Evolutionary conservation across 2,329 filamentous ascomycete genomes (phyloP), one percentile per base, ranked within the genome.

Genomic region (Ophiocordyceps robertsii): DNA sequence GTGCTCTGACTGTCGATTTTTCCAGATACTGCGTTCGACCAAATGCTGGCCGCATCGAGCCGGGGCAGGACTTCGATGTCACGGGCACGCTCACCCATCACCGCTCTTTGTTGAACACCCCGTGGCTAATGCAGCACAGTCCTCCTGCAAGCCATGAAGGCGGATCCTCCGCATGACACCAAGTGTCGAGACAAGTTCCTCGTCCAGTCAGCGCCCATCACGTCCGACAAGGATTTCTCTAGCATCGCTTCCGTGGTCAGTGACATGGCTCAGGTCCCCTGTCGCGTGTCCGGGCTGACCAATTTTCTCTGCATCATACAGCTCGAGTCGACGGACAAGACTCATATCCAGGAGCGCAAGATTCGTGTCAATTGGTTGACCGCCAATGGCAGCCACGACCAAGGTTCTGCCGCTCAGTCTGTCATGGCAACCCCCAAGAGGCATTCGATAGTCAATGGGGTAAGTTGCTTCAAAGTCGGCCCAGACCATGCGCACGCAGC

Each of bases 181-280:
- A 89, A 87, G 63, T 98, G 92, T 70, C 83, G 86, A 63, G 90
- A 96, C 74, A 96, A 96, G 70, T 96, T 96, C 64, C 77, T 96
- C 43, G 90, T 96, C 31, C 90, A 96, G 66, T 93, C 89, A 24
- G 85, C 94, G 39, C 72, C 80, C 41, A 84, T 95, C 51, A 82
- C 82, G 19, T 72, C 80, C 49, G 85, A 94, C 57, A 85, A 88
- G 66, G 87, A 95, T 56, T 86, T 85, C 55, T 72, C 73, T 45
- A 93, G 83, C 58, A 79, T 94, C 48, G 73, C 81, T 39, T 75
- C 84, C 38, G 86, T 95, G 56, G 87, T 93, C 73, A 55, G 82
- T 63, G 12, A 32, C 31, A 27, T 27, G 24, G 7, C 32, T 13
- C 13, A 17, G 13, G n/a, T n/a, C n/a, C n/a, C n/a, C 13, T 19